Percentiles rank a stretch among this genome's conserved stretches.
phyloP scores from a whole-genome alignment of 495 filamentous ascomycete species.

The Trypethelium eluteriae region DNA sequence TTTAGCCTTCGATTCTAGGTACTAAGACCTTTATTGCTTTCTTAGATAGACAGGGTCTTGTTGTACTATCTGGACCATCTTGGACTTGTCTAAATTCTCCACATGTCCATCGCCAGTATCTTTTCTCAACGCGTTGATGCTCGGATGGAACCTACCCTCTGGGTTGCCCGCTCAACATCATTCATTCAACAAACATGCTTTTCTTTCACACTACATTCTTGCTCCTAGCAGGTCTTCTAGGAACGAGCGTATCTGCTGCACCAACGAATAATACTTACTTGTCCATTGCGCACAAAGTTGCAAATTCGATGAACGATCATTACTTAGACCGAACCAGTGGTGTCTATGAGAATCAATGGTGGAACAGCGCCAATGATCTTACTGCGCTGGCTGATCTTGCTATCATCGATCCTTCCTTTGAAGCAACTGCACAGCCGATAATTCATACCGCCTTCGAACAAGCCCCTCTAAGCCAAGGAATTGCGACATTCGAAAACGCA shows the following conservation, averaged over 20 bases:
- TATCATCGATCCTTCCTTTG: neutral
- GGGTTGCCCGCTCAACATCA: too few relatives aligned
- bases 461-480: neutral
- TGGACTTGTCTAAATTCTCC: too few relatives aligned
- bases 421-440: neutral
- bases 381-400: conserved; percentile 32
- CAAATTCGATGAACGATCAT: conserved; percentile 11
- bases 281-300: conserved; percentile 4
- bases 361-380: conserved; percentile 66
- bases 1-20: too few relatives aligned
- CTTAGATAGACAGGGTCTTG: too few relatives aligned
- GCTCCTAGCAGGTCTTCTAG: too few relatives aligned
- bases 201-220: too few relatives aligned
- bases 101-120: too few relatives aligned
- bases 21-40: too few relatives aligned
- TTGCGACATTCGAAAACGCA: conserved; percentile 24
- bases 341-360: conserved; percentile 50
- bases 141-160: too few relatives aligned
- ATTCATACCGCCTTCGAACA: conserved; percentile 1
- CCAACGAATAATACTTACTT: neutral
- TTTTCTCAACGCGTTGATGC: too few relatives aligned
- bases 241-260: neutral
- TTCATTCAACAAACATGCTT: too few relatives aligned
- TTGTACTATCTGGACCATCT: too few relatives aligned
- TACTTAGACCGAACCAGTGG: conserved; percentile 27